These are phyloP conservation scores for Fusarium burgessii DNA, from an alignment of 2,329 filamentous ascomycete genomes.

Conservation along the genomic window DNA sequence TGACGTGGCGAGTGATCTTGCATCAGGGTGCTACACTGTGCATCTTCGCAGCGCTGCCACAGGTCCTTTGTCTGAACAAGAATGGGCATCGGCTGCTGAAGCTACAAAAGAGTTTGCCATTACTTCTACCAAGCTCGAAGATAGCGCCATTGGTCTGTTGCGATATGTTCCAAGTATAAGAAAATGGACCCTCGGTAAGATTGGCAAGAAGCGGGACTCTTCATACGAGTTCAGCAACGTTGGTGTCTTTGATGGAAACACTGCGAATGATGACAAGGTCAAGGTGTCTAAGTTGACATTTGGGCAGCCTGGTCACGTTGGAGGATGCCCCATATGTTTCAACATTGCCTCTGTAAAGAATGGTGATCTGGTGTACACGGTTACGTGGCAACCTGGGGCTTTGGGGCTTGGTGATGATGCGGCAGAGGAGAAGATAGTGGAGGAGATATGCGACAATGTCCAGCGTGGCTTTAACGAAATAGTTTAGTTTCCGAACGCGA, in stretches of 20 bases:
- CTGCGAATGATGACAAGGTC: not conserved
- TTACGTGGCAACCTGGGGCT: constrained; percentile 43
- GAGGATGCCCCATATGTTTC: constrained; percentile 36
- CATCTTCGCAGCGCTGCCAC: constrained; percentile 15
- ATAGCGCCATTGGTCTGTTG: constrained; percentile 39
- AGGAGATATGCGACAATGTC: constrained; percentile 31
- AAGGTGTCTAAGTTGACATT: constrained; percentile 40
- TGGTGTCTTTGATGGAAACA: constrained; percentile 27
- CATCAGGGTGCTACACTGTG: constrained; percentile 31
- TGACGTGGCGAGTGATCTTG: constrained; percentile 30
- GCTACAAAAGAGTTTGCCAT: constrained; percentile 30
- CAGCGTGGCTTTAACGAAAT: constrained; percentile 28
- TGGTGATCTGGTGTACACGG: constrained; percentile 37
- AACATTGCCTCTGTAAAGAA: constrained; percentile 39
- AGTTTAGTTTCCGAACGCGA: not conserved
- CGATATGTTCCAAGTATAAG: constrained; percentile 40
- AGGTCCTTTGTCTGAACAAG: constrained; percentile 26
- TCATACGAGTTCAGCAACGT: constrained; percentile 45
- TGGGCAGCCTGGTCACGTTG: constrained; percentile 40
- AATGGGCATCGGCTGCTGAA: constrained; percentile 36
- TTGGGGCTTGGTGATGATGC: constrained; percentile 33
- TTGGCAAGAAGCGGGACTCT: constrained; percentile 38
- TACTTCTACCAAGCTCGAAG: constrained; percentile 21
- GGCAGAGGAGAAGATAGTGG: constrained; percentile 36
- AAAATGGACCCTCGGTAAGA: constrained; percentile 37